These are phyloP conservation scores for Tricholoma flavovirens DNA, from an alignment of 768 basidiomycete species.

Conservation along the genomic window DNA sequence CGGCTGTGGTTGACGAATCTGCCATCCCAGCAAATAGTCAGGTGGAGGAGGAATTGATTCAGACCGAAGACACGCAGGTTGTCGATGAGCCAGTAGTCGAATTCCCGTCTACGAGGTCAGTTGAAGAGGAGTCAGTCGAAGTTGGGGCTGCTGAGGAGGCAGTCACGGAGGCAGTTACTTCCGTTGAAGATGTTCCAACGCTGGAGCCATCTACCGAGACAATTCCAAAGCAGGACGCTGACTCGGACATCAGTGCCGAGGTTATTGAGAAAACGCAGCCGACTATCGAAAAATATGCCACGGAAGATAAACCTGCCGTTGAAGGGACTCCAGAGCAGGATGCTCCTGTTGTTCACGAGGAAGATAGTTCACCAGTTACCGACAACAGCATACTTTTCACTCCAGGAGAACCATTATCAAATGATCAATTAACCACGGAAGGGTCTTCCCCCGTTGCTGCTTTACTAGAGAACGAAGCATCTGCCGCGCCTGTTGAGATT, in stretches of 20 bases:
- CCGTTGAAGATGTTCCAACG: background rate
- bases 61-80: background rate
- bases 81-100: background rate
- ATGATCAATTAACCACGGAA: background rate
- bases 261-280: background rate
- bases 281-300: background rate
- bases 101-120: background rate
- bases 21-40: background rate
- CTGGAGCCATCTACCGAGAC: background rate
- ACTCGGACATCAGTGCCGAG: background rate
- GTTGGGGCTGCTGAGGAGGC: background rate
- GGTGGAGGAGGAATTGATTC: background rate
- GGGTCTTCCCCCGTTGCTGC: background rate
- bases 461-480: background rate
- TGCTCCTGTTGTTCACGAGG: background rate
- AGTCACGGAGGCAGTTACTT: background rate
- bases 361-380: background rate
- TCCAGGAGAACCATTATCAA: background rate
- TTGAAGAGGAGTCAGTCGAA: background rate
- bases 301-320: background rate
- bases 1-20: background rate
- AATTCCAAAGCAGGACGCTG: background rate
- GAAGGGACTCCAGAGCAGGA: background rate
- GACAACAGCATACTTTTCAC: background rate
- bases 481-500: background rate